These are phyloP conservation scores for Petunia hybrid DNA, from an alignment of 305 asterid genomes.

Conservation along the genomic window DNA sequence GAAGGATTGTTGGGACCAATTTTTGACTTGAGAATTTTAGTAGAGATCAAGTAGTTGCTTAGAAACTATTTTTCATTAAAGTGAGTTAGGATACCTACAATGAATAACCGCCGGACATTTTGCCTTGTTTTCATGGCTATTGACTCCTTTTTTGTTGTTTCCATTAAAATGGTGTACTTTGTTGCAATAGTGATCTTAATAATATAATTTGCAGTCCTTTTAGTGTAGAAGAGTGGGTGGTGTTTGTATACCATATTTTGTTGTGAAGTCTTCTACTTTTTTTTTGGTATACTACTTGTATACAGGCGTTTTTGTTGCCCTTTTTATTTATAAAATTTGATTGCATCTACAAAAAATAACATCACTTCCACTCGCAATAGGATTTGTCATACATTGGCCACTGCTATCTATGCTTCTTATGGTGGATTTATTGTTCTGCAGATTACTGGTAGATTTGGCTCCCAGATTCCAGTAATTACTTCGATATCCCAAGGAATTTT, in stretches of 20 bases:
- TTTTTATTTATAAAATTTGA: too few species aligned
- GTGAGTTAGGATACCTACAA: not conserved
- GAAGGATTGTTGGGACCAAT: not conserved
- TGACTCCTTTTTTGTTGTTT: not conserved
- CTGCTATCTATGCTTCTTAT: conserved; percentile 14
- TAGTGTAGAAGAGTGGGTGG: too few species aligned
- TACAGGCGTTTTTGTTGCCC: too few species aligned
- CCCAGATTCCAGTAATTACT: conserved; percentile 33
- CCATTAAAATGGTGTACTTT: not conserved
- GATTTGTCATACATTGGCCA: conserved; percentile 6
- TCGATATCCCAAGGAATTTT: conserved; percentile 27
- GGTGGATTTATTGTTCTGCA: conserved; percentile 27
- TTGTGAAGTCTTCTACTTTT: too few species aligned
- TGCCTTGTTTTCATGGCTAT: conserved; percentile 11
- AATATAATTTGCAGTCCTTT: too few species aligned
- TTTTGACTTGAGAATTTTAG: not conserved
- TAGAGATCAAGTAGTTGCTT: conserved; percentile 11
- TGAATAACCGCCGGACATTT: not conserved
- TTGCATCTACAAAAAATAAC: too few species aligned
- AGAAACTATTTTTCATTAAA: not conserved
- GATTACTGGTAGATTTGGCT: conserved; percentile 33
- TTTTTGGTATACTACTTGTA: too few species aligned
- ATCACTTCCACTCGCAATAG: not conserved
- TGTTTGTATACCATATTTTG: too few species aligned
- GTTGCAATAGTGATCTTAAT: conserved; percentile 11